phyloP scores from a whole-genome alignment of 352 stramenopile species.

The Pythium aquatile region DNA sequence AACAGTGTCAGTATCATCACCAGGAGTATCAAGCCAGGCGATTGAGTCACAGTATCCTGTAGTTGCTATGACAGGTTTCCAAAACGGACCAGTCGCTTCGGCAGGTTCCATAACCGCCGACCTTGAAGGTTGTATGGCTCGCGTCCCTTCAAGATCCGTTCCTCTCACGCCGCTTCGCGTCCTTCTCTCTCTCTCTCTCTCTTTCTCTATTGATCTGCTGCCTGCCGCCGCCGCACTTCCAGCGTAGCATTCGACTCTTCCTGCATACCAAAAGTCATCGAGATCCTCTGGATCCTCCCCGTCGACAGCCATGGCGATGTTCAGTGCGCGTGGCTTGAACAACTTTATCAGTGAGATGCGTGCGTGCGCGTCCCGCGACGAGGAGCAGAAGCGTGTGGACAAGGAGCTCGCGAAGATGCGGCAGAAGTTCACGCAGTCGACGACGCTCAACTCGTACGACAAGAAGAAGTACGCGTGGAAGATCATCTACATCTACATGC shows the following conservation, averaged over 20 bases:
- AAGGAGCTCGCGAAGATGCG: constrained; percentile 98
- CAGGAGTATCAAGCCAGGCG: too few species aligned
- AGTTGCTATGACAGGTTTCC: constrained; percentile 4
- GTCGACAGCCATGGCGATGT: constrained; percentile 59
- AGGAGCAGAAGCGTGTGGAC: constrained; percentile 95
- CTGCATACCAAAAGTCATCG: background rate
- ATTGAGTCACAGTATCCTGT: background rate
- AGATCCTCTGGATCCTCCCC: background rate
- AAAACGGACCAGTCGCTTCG: constrained; percentile 1
- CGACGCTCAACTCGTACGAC: constrained; percentile 92
- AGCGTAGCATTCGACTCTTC: constrained; percentile 1
- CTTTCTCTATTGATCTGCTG: background rate
- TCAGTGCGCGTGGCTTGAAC: constrained; percentile 75
- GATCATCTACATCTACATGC: constrained; percentile 99
- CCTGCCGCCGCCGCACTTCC: background rate
- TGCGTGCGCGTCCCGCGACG: constrained; percentile 82
- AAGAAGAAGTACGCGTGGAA: constrained; percentile 99
- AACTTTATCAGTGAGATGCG: constrained; percentile 84
- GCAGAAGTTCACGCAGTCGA: constrained; percentile 93
- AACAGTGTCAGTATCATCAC: too few species aligned
- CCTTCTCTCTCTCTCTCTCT: background rate
- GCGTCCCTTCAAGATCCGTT: constrained; percentile 12
- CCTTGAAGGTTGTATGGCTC: constrained; percentile 12
- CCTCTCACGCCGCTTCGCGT: constrained; percentile 4
- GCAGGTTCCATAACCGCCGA: constrained; percentile 8